Conservation (phyloP, 345 rosid genomes). For the Sisymbrium altissimum region DNA sequence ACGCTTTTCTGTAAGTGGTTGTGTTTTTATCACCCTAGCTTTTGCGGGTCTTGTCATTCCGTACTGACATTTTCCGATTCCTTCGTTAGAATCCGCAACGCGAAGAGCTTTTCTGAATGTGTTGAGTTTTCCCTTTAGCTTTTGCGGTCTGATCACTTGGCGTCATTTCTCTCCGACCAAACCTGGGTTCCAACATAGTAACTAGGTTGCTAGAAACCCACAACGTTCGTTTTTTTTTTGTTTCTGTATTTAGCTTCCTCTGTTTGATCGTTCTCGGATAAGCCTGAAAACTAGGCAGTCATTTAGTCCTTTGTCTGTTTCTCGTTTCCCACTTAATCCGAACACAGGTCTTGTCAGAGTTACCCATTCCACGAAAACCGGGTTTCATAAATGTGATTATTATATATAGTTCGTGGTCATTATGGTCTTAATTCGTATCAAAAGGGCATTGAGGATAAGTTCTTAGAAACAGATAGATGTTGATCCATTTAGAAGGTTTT, state of each 20-base stretch:
- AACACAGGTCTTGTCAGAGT: too few species aligned
- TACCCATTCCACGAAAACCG: too few species aligned
- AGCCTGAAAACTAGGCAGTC: too few species aligned
- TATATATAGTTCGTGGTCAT: too few species aligned
- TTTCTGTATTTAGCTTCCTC: not conserved
- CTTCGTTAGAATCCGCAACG: not conserved
- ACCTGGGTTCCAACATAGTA: not conserved
- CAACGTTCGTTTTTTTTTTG: not conserved
- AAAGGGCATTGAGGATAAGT: too few species aligned
- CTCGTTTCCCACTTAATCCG: too few species aligned
- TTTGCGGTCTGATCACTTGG: not conserved
- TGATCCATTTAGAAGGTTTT: not conserved
- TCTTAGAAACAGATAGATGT: too few species aligned
- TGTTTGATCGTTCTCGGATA: too few species aligned
- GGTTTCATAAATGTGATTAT: too few species aligned
- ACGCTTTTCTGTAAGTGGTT: not conserved
- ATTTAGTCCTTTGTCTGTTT: too few species aligned
- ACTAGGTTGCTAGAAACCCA: not conserved
- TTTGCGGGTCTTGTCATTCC: not conserved
- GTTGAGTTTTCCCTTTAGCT: not conserved
- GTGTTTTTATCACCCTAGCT: not conserved
- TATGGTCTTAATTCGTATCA: too few species aligned
- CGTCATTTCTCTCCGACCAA: not conserved
- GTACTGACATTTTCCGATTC: not conserved
- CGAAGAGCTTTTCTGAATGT: not conserved